phyloP scores from a whole-genome alignment of 805 yeast species.

The Lipomyces lipofer region DNA sequence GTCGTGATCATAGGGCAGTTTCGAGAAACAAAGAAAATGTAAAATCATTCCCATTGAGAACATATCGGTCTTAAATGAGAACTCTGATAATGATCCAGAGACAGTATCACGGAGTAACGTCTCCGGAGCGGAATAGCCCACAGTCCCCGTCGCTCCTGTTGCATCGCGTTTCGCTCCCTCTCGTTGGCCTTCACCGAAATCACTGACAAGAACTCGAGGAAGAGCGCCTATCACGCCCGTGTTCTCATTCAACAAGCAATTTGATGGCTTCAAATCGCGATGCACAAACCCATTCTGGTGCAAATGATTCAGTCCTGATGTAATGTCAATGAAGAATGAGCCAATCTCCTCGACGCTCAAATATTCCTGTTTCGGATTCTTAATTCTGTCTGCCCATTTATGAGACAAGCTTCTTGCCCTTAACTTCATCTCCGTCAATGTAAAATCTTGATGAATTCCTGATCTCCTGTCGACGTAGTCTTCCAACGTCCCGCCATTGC shows the following conservation, averaged over 20 bases:
- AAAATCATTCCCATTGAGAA: constrained; percentile 84
- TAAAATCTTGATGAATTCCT: constrained; percentile 38
- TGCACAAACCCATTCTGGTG: constrained; percentile 80
- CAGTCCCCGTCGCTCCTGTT: constrained; percentile 84
- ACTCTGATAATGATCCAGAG: constrained; percentile 50
- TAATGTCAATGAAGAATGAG: constrained; percentile 65
- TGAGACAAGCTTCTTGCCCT: constrained; percentile 21
- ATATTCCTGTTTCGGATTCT: not conserved
- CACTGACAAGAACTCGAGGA: constrained; percentile 79
- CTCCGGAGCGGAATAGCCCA: constrained; percentile 89
- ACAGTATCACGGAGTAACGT: constrained; percentile 44
- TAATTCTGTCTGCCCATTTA: not conserved
- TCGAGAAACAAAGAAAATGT: constrained; percentile 69
- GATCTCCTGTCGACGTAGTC: constrained; percentile 50
- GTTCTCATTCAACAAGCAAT: constrained; percentile 56
- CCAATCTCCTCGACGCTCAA: constrained; percentile 63
- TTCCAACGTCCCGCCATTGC: constrained; percentile 86
- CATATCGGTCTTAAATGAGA: constrained; percentile 71
- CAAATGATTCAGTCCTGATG: constrained; percentile 67
- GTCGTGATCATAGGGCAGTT: constrained; percentile 56
- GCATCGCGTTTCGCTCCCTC: constrained; percentile 65
- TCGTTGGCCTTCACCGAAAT: constrained; percentile 85
- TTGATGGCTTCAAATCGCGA: constrained; percentile 86
- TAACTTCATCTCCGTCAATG: constrained; percentile 44
- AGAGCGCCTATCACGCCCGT: constrained; percentile 34